Evolutionary conservation across 2,329 filamentous ascomycete species (phyloP), one percentile per base, ranked within the genome.

Genomic region (Trichoderma aggressivum): DNA sequence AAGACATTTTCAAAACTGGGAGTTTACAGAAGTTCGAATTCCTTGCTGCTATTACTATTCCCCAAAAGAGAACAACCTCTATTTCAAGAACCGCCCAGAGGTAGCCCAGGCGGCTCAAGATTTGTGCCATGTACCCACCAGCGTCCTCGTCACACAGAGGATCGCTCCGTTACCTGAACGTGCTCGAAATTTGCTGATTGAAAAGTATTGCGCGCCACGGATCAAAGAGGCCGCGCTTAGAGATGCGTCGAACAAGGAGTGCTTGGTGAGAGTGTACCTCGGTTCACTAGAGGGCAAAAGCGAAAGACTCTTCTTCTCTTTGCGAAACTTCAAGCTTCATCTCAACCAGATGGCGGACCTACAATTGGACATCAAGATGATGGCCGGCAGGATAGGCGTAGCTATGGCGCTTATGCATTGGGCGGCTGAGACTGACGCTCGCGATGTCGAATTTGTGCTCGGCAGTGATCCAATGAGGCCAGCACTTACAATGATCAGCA

Each of bases 361-460:
- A 0, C 28, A 70, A 0, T 53, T 82, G 0, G 72, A 77, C 3
- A 67, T 76, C 7, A n/a, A 74, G 0, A 30, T 28, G 0, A 70
- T 78, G 3, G 75, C 77, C 21, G n/a, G 32, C 5, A 70, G 60
- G 0, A 79, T 81, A 75, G 79, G 71, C 0, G 50, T 71, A 14
- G 74, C 78, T 0, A 73, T 81, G 3, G 79, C 79, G 0, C 56
- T 78, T 1, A 75, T 81, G 75, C 79, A 81, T 47, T 81, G 78
- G 79, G 75, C 43, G 0, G 79, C 79, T 0, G 71, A 62, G 26
- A 76, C 74, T 0, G 79, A 82, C 32, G 80, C 75, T 0, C 72
- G 74, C 2, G 79, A 79, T 26, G 74, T 82, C 0, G 77, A 82
- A 53, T 81, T 81, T 64, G 78, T 78, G 0, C 66, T 81, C 8